These are phyloP conservation scores for Pseudogymnoascus verrucosus DNA, from an alignment of 2,329 filamentous ascomycete species.

Conservation along the genomic window DNA sequence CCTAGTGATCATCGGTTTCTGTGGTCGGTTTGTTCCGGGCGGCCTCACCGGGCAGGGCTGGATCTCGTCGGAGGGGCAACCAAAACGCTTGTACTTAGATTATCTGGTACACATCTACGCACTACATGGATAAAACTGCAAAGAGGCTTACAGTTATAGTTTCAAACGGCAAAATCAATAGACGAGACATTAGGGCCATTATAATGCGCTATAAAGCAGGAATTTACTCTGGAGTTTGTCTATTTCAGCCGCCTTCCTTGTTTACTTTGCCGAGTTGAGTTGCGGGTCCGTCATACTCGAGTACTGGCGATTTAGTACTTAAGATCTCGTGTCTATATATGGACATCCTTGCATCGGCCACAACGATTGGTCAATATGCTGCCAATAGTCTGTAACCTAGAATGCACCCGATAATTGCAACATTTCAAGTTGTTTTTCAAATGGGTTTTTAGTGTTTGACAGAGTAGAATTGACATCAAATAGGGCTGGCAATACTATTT, in stretches of 20 bases:
- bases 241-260: not conserved
- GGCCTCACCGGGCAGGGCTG: not conserved
- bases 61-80: slow-evolving; percentile 6
- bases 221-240: not conserved
- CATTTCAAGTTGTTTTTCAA: not conserved
- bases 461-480: not conserved
- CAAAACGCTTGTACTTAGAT: not conserved
- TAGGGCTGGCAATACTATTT: not conserved
- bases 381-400: not conserved
- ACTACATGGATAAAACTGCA: not conserved
- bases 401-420: not conserved
- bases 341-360: not conserved
- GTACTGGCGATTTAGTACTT: not conserved
- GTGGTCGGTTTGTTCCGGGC: slow-evolving; percentile 1
- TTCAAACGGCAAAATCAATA: not conserved
- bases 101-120: not conserved
- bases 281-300: slow-evolving; percentile 4
- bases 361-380: not conserved
- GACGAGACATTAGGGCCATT: not conserved
- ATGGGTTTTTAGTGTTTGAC: not conserved
- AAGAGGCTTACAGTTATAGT: not conserved
- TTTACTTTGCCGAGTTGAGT: not conserved
- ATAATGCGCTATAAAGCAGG: not conserved
- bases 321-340: slow-evolving; percentile 1
- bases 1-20: slow-evolving; percentile 5